Base-by-base conservation (phyloP, 2,329 filamentous ascomycete genomes). In the Cadophora gregata region DNA sequence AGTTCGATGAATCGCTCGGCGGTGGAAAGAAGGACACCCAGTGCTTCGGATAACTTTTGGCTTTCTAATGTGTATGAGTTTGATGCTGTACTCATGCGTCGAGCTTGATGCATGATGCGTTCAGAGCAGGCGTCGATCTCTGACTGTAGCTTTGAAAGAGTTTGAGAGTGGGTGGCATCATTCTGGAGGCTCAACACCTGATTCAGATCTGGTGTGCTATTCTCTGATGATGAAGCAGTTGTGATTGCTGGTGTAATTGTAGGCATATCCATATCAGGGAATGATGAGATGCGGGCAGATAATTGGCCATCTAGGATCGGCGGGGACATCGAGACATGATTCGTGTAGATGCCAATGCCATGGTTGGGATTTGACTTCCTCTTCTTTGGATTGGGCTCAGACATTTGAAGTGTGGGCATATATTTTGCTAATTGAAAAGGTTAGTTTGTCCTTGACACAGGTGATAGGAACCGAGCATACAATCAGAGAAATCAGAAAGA, bases 51-150 rank as follows among this genome's bases (percentile, higher is more conserved):
- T n/a, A 66, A 25, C 24, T 63, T 66, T 21, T 66, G 64, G 14
- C 51, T 62, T 48, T 66, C 64, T n/a, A 24, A 31, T 24, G 59
- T 66, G 59, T 55, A 66, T 10, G 59, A 51, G 24, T 45, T 66
- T 25, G 64, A 62, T 19, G 59, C 51, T 10, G 53, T 59, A 16
- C 55, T 62, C 64, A 66, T 66, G 1, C 64, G 59, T 4, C 64
- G 59, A 45, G 64, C 64, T 53, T 66, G 64, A 16, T 59, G 53
- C 64, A 51, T 62, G 42, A 66, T 66, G 3, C 59, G 47, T 33
- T 66, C 64, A 3, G 64, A 63, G 59, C 64, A 66, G 53, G 45
- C 59, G 48, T 66, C 64, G 51, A 66, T 66, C 31, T 66, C 64
- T 31, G 59, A 59, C 29, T 66, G 64, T 4, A 66, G 45, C 59